Evolutionary conservation across 2,329 filamentous ascomycete species (phyloP).

Genomic region (Fusarium denticulatum): DNA sequence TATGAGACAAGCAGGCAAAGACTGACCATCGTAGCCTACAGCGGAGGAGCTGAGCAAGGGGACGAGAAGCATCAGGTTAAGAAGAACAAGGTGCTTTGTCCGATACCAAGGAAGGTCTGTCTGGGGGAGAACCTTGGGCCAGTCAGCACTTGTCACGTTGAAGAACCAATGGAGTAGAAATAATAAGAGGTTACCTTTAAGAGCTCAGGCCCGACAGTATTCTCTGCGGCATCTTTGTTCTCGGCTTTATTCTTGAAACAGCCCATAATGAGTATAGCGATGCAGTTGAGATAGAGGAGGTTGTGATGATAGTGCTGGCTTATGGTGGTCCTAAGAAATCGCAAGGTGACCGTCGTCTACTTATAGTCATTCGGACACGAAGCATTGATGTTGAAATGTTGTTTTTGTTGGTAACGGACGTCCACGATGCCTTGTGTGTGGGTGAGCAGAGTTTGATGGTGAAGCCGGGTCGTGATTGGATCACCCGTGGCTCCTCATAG

Average conservation of each 20-base stretch:
- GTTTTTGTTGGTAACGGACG: not conserved
- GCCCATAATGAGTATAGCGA: not conserved
- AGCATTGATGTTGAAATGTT: not conserved
- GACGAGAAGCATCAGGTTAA: not conserved
- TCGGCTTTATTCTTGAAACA: not conserved
- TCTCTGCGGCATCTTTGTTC: not conserved
- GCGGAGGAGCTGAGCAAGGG: not conserved
- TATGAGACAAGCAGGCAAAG: too few relatives aligned
- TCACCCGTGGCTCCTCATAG: too few relatives aligned
- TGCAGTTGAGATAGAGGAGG: not conserved
- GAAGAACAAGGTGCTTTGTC: not conserved
- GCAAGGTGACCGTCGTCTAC: not conserved
- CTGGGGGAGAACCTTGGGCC: not conserved
- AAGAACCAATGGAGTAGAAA: not conserved
- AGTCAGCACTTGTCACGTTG: not conserved
- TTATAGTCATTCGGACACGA: not conserved
- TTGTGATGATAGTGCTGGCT: not conserved
- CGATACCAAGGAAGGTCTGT: not conserved
- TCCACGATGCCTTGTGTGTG: too few relatives aligned
- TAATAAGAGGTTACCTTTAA: not conserved
- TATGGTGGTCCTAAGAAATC: not conserved
- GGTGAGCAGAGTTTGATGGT: too few relatives aligned
- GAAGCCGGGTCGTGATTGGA: too few relatives aligned
- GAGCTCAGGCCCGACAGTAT: not conserved
- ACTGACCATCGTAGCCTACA: not conserved